Evolutionary conservation across 2,329 filamentous ascomycete species (phyloP).

Genomic region (Hysterium pulicare): DNA sequence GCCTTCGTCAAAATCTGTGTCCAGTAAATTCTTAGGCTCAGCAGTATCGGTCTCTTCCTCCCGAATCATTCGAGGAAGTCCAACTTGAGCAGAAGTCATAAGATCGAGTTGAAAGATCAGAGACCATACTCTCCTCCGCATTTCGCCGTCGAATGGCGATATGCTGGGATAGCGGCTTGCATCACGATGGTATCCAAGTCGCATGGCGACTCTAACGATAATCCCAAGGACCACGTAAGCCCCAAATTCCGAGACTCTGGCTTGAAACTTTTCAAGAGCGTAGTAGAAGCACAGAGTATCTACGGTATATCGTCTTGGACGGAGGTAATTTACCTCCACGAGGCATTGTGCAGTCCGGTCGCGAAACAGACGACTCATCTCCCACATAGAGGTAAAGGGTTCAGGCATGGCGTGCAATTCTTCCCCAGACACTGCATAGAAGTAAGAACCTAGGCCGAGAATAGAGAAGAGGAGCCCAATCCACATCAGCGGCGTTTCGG

Average conservation of each 20-base stretch:
- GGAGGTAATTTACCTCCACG: constrained; percentile 3
- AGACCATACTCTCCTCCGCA: constrained; percentile 46
- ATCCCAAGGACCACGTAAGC: constrained; percentile 43
- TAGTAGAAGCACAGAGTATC: constrained; percentile 7
- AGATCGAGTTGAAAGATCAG: constrained; percentile 45
- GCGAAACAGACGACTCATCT: too few species aligned
- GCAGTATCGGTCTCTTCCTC: constrained; percentile 40
- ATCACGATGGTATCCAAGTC: constrained; percentile 48
- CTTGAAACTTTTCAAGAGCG: constrained; percentile 18
- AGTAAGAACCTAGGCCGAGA: constrained; percentile 14
- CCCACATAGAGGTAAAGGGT: too few species aligned
- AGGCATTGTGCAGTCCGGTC: neutral
- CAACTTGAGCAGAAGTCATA: constrained; percentile 47
- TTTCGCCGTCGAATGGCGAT: constrained; percentile 43
- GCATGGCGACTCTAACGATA: constrained; percentile 37
- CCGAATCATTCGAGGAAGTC: constrained; percentile 47
- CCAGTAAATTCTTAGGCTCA: constrained; percentile 44
- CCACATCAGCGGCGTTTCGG: constrained; percentile 4
- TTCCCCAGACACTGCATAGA: constrained; percentile 13
- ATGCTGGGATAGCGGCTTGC: constrained; percentile 42
- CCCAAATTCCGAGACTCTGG: constrained; percentile 28
- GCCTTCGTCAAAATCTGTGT: constrained; percentile 40
- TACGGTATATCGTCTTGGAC: constrained; percentile 5
- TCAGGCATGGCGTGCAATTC: too few species aligned
- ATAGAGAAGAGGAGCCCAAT: neutral